Evolutionary conservation across 768 basidiomycete species (phyloP).

Genomic region (Macrocybe gigantea): DNA sequence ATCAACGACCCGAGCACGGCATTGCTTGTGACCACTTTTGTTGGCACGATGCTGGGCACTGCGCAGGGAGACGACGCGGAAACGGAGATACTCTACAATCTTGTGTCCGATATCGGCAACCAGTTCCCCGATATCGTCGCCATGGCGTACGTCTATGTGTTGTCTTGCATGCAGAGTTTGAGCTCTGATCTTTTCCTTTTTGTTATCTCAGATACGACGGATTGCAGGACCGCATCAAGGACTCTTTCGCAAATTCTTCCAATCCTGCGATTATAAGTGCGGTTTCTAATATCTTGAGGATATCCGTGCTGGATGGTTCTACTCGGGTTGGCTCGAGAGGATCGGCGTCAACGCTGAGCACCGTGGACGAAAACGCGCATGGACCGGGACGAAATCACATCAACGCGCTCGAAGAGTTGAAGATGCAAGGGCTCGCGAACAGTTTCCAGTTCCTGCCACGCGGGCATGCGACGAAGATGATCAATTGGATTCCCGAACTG

Average conservation of each 20-base stretch:
- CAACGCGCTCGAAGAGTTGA: constrained; percentile 59
- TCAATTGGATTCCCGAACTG: constrained; percentile 66
- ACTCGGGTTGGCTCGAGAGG: constrained; percentile 35
- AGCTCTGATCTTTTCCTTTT: constrained; percentile 4
- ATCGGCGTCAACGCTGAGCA: constrained; percentile 62
- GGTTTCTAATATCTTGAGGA: constrained; percentile 71
- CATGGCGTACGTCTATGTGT: constrained; percentile 53
- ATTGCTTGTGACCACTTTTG: constrained; percentile 68
- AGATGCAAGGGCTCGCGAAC: constrained; percentile 71
- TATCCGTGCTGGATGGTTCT: constrained; percentile 53
- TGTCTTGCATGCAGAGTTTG: constrained; percentile 2
- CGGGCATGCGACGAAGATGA: constrained; percentile 54
- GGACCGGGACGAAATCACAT: constrained; percentile 49
- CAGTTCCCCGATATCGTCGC: constrained; percentile 68
- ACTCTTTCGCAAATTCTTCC: constrained; percentile 63
- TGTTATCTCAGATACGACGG: constrained; percentile 55
- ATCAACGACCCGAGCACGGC: constrained; percentile 59
- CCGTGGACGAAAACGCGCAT: constrained; percentile 48
- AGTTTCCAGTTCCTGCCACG: constrained; percentile 67
- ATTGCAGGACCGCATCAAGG: constrained; percentile 69
- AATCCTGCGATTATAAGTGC: constrained; percentile 66
- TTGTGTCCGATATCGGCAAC: constrained; percentile 67
- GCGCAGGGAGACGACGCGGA: constrained; percentile 80
- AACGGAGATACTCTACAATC: constrained; percentile 70
- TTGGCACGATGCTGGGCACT: constrained; percentile 66